Percentiles rank a stretch among this genome's conserved stretches.
Evolutionary conservation across 164 flowering plant genomes (phyloP).

Genomic region (Nymphaea thermarum): DNA sequence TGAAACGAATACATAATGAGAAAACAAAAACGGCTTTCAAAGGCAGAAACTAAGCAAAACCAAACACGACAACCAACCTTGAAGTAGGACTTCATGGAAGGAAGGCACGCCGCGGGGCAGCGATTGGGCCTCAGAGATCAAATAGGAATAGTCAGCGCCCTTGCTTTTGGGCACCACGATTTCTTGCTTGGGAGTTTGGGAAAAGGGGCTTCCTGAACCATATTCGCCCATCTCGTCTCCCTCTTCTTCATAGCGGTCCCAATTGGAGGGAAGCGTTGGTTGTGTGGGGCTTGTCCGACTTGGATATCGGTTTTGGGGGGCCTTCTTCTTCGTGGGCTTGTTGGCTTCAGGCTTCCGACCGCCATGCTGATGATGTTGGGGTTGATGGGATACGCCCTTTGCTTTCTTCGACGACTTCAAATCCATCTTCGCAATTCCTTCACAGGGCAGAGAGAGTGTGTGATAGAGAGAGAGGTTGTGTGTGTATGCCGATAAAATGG

Average conservation of each 20-base stretch:
- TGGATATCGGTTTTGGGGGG: constrained; percentile 9
- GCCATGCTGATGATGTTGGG: neutral
- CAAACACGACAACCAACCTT: neutral
- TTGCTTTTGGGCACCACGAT: constrained; percentile 49
- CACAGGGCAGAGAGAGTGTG: no score
- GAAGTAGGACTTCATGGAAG: constrained; percentile 27
- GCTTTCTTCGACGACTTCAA: neutral
- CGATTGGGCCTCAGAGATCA: constrained; percentile 57
- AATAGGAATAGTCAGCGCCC: constrained; percentile 54
- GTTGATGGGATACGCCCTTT: neutral
- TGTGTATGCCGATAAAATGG: no score
- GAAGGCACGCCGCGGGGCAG: constrained; percentile 13
- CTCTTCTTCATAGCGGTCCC: constrained; percentile 66
- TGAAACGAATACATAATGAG: no score
- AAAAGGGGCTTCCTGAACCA: constrained; percentile 7
- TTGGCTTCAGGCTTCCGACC: neutral
- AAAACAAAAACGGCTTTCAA: no score
- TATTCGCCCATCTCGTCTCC: constrained; percentile 12
- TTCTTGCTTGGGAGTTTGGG: neutral
- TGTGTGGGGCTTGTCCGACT: neutral
- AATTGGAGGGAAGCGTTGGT: constrained; percentile 43
- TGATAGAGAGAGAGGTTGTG: no score
- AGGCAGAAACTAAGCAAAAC: neutral
- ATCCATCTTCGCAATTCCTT: neutral
- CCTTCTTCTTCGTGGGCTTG: constrained; percentile 7